Base-by-base conservation (phyloP, 768 basidiomycete species). In the Macrolepiota albuminosa region DNA sequence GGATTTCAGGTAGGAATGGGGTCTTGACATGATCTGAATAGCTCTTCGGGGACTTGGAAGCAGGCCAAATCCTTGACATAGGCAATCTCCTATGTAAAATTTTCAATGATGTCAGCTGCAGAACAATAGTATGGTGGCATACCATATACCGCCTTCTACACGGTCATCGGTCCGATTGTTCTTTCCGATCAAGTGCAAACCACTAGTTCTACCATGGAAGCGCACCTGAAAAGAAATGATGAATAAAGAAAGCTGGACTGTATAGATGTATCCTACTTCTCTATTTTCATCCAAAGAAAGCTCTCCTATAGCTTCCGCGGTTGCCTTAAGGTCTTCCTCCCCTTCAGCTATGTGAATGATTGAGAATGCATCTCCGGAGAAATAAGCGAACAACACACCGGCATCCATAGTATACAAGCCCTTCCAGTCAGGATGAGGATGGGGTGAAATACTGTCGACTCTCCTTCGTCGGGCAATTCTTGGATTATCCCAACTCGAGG, bases 181-280 rank as follows among this genome's bases (percentile, higher is more conserved):
- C 56, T 81, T 77, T 18, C 82, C 83, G n/a, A 93, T 78, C 36
- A 93, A 75, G 62, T 91, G 86, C 31, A 94, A 75, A 8, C 92
- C 92, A 64, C 88, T 88, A 3, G 83, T 77, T 72, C 85, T 81
- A 14, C 92, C 90, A 60, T 95, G 94, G 68, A 87, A 95, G 58
- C 93, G 87, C 48, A 95, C 82, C 86, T 95, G 29, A 68, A 9
- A 57, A 52, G 39, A n/a, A 33, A 46, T 56, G 51, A 37, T 57
- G 24, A 61, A 63, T 36, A 57, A n/a, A 14, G 54, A 21, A 36
- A 47, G 26, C 26, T 11, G 18, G n/a, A 48, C 36, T 45, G 18
- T 3, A 54, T 37, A 45, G 24, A 21, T 50, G 9, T 18, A 18
- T 50, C 68, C 10, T 63, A 88, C 89, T 75, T 91, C 88, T 66